phyloP scores from a whole-genome alignment of 2,329 filamentous ascomycete species.

The Neofusicoccum umdonicola region DNA sequence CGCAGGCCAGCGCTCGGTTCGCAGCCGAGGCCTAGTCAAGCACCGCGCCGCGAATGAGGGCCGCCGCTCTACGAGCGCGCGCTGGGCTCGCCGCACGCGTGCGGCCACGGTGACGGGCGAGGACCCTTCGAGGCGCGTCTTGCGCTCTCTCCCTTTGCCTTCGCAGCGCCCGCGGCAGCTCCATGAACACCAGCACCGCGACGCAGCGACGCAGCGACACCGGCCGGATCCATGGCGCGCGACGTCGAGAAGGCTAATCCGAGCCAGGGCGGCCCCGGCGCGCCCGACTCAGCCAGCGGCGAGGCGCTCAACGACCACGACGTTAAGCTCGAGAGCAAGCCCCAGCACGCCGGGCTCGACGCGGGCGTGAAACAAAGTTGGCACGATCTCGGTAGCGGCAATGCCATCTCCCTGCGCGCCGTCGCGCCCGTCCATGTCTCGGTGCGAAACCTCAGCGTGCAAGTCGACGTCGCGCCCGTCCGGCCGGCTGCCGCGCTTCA shows the following conservation, averaged over 20 bases:
- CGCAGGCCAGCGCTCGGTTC: neutral
- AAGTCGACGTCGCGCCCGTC: constrained; percentile 57
- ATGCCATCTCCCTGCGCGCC: constrained; percentile 42
- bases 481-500: constrained; percentile 13
- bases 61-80: neutral
- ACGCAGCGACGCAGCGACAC: neutral
- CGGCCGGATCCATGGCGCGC: neutral
- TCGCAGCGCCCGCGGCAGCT: neutral
- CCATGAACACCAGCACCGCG: neutral
- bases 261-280: neutral
- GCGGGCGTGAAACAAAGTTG: neutral
- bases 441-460: constrained; percentile 55
- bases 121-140: no score
- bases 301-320: neutral
- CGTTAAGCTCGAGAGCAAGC: neutral
- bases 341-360: neutral
- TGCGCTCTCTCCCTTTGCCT: neutral
- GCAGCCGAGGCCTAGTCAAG: neutral
- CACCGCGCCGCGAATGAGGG: neutral
- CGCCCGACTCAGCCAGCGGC: neutral
- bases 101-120: neutral
- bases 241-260: constrained; percentile 2
- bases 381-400: constrained; percentile 20
- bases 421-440: constrained; percentile 57
- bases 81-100: neutral